A percentile compares a stretch with the other conserved stretches of the same genome.
These are phyloP conservation scores for Pleurotus sapidus DNA, from an alignment of 768 basidiomycete species.

Conservation along the genomic window DNA sequence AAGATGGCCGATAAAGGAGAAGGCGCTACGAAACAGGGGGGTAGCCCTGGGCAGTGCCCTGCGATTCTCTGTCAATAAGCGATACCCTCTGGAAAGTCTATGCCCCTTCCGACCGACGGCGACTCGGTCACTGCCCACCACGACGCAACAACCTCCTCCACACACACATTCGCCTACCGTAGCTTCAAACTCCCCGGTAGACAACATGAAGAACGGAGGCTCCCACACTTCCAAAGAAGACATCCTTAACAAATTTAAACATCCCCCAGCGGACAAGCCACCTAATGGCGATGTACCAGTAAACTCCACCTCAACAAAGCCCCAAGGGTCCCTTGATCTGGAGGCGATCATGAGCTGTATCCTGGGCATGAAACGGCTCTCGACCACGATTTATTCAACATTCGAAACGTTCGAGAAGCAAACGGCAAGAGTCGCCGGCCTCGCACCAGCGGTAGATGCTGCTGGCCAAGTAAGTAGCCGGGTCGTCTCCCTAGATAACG, in stretches of 20 bases:
- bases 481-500: neutral
- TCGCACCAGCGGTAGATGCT: conserved; percentile 43
- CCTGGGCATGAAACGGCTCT: neutral
- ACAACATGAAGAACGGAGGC: neutral
- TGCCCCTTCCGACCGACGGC: neutral
- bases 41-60: neutral
- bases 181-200: neutral
- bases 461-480: conserved; percentile 37
- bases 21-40: neutral
- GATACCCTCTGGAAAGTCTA: neutral
- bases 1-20: neutral
- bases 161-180: conserved; percentile 3
- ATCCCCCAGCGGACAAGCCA: no score
- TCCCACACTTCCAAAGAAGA: neutral
- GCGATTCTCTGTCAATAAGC: neutral
- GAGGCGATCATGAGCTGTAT: conserved; percentile 4
- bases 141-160: neutral
- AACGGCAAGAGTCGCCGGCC: conserved; percentile 36
- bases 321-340: neutral
- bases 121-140: neutral
- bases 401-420: conserved; percentile 47
- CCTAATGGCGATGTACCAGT: no score
- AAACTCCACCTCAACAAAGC: no score
- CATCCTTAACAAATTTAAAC: no score
- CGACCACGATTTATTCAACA: conserved; percentile 29